These are phyloP conservation scores for Aplosporella prunicola DNA, from an alignment of 2,329 filamentous ascomycete genomes.

Conservation along the genomic window DNA sequence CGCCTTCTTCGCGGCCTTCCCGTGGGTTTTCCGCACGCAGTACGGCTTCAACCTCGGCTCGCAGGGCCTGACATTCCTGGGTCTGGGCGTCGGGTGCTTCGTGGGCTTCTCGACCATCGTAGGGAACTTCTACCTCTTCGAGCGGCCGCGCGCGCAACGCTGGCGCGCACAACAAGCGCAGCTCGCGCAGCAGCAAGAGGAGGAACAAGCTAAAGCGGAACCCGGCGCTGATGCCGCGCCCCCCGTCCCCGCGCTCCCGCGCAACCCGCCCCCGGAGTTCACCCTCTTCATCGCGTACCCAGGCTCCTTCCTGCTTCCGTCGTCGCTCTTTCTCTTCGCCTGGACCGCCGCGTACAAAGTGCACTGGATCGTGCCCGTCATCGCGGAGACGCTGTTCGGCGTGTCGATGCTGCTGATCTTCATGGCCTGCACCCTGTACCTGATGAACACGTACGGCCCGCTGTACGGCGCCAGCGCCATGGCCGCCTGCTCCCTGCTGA, in stretches of 20 bases:
- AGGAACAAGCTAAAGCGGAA: conserved; percentile 12
- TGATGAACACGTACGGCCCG: conserved; percentile 47
- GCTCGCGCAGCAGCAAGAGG: neutral
- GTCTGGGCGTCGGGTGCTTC: conserved; percentile 16
- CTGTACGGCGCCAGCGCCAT: conserved; percentile 48
- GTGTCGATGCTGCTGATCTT: conserved; percentile 24
- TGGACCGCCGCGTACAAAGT: conserved; percentile 27
- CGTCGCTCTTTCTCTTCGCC: conserved; percentile 30
- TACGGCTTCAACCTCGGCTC: conserved; percentile 22
- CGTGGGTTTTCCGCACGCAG: conserved; percentile 13
- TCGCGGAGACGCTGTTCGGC: conserved; percentile 23
- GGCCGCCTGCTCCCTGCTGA: conserved; percentile 49
- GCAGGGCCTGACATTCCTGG: conserved; percentile 18
- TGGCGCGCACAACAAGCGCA: conserved; percentile 4
- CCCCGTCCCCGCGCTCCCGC: conserved; percentile 10
- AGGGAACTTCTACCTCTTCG: conserved; percentile 20
- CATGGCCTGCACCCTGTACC: conserved; percentile 34
- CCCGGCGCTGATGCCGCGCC: neutral
- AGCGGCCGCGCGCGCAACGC: conserved; percentile 12
- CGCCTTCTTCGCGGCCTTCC: conserved; percentile 19
- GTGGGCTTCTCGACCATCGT: conserved; percentile 16
- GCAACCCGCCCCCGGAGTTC: conserved; percentile 20
- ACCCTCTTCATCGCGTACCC: conserved; percentile 26
- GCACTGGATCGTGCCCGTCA: conserved; percentile 31
- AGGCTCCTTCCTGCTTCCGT: conserved; percentile 24